phyloP scores from a whole-genome alignment of 768 basidiomycete species.

The Suillus paluster region DNA sequence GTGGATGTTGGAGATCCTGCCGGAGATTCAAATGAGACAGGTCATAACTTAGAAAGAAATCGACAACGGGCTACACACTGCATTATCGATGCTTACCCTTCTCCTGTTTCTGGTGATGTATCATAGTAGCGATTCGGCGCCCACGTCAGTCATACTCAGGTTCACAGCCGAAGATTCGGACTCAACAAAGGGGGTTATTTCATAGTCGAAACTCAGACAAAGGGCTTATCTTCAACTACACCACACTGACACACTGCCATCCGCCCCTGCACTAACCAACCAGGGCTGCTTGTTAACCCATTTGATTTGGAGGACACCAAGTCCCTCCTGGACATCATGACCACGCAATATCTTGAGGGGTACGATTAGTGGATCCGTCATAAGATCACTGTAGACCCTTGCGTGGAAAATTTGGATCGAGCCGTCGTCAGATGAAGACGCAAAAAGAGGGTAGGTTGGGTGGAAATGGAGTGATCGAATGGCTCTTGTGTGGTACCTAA shows the following conservation, averaged over 20 bases:
- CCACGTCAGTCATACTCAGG: neutral
- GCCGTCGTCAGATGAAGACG: conserved; percentile 96
- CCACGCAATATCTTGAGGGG: conserved; percentile 95
- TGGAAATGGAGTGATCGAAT: conserved; percentile 94
- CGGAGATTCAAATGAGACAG: neutral
- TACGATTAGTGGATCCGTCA: conserved; percentile 97
- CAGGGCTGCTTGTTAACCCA: conserved; percentile 93
- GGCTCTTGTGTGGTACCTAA: conserved; percentile 91
- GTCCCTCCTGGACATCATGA: conserved; percentile 82
- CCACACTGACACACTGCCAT: conserved; percentile 89
- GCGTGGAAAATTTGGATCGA: conserved; percentile 97
- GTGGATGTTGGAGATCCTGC: conserved; percentile 2
- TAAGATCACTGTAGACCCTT: conserved; percentile 91
- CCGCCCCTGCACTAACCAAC: conserved; percentile 91
- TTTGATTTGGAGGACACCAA: conserved; percentile 89
- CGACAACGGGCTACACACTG: neutral
- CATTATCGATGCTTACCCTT: neutral
- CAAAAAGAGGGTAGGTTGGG: conserved; percentile 93
- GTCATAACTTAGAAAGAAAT: neutral
- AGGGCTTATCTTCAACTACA: conserved; percentile 57
- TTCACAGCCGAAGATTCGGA: conserved; percentile 3
- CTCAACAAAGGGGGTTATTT: conserved; percentile 16
- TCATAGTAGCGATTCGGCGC: neutral
- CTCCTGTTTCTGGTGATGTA: neutral
- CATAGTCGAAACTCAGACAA: conserved; percentile 33